Evolutionary conservation across 2,329 filamentous ascomycete species (phyloP), one percentile per base, ranked within the genome.

Genomic region (Ophiocordyceps camponoti-leonardi): DNA sequence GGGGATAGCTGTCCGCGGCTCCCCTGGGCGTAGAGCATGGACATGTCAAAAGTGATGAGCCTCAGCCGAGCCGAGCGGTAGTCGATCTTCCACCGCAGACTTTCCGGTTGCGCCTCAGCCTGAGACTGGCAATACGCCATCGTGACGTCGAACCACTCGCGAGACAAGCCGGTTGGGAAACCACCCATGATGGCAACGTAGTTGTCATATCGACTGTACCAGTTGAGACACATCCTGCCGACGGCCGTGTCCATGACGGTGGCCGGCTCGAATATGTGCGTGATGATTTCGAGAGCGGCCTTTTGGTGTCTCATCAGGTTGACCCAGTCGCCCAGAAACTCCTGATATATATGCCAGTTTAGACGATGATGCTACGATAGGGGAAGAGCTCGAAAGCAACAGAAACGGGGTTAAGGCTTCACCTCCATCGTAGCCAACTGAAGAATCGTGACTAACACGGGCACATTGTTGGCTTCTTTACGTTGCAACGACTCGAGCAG

Each of bases 401-500:
- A 13, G 28, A 16, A 42, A 18, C 4, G 19, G 10, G 19, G 19
- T 2, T 12, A 33, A 33, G 30, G 51, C 67, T 56, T 56, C 69
- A 93, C 87, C 75, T 98, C 92, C 46, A 95, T 92, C 3, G 86
- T 93, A 46, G 88, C 87, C 44, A 96, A 73, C 56, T 96, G 88
- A 40, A 98, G 66, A 19, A 96, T 88, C 0, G 90, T 93, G 48
- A 95, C 61, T 30, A 96, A 68, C 0, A 82, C 94, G 7, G 81
- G 75, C 44, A 87, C 70, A 31, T 68, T 82, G 51, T 85, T 79
- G 49, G 76, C 77, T 50, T 86, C 80, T 47, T 78, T 79, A 45
- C 73, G 79, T 49, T 79, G 77, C 18, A 96, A 66, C 5, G 79
- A 81, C 31, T 72, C 71, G 10, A 93, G 71, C 18, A 98, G 71